Base-by-base conservation (phyloP, 139 green algal species). In the Axilococcus clingmanii region DNA sequence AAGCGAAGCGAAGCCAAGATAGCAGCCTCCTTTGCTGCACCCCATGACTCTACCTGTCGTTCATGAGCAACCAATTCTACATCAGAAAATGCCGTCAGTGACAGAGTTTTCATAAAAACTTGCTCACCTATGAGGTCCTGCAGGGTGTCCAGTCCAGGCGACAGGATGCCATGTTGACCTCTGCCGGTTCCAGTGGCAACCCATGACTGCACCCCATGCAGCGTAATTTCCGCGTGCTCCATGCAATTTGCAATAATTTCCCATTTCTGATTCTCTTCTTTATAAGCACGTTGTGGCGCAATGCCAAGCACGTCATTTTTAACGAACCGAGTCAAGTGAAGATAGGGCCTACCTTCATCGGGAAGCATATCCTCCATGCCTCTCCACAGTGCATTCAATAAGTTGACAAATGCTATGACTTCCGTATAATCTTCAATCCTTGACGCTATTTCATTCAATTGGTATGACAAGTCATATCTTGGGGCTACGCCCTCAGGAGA, bases 361-460 rank as follows among this genome's bases (percentile, higher is more conserved):
- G 65, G 54, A 36, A 82, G 49, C n/a, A 20, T 28, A 6, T 25
- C 40, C 24, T 41, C 48, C 23, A 23, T 23, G 24, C 54, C 55
- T 15, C 33, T 55, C 59, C 80, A 58, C 46, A 89, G 54, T 14
- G 57, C 47, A 51, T 88, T 90, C 25, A 90, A 60, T 29, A 90
- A 64, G 1, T 47, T 49, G 19, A 89, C 52, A 37, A 91, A 83
- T 0, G 75, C 68, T 2, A 85, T 34, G 0, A 63, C 75, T 55
- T 91, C 82, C 3, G 45, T 52, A 49, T 86, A 91, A 34, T 87
- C 75, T 55, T 91, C 72, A 1, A 52, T 41, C 0, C 62, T 40
- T 1, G 56, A 42, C 65, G 88, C 79, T 19, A 88, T 72, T 58
- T 90, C 81, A 33, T 76, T 78, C 9, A 90, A 65, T 50, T 90